phyloP scores from a whole-genome alignment of 148 eudicot genomes.

The Cornus florida region DNA sequence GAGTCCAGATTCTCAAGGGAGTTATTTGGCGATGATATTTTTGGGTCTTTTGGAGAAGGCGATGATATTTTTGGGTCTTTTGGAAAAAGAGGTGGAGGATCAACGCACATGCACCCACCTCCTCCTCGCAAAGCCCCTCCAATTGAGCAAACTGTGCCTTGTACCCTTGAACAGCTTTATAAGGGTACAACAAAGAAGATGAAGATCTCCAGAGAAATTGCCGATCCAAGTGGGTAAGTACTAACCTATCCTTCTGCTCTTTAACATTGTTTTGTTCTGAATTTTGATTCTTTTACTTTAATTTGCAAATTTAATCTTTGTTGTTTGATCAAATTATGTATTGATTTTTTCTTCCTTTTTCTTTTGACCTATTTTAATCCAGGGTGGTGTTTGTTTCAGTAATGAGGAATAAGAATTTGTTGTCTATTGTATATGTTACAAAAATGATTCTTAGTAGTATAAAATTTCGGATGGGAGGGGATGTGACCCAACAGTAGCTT shows the following conservation, averaged over 20 bases:
- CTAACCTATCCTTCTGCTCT: neutral
- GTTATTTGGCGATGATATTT: conserved; percentile 48
- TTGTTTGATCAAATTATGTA: neutral
- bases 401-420: neutral
- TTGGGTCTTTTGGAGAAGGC: conserved; percentile 37
- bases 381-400: neutral
- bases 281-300: neutral
- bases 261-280: neutral
- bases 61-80: too few relatives aligned
- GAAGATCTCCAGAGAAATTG: conserved; percentile 47
- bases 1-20: conserved; percentile 39
- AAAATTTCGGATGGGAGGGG: too few relatives aligned
- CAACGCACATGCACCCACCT: conserved; percentile 45
- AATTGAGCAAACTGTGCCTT: conserved; percentile 37
- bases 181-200: conserved; percentile 49
- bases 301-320: neutral
- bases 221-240: conserved; percentile 44
- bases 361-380: neutral
- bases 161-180: conserved; percentile 46
- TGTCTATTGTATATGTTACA: too few relatives aligned
- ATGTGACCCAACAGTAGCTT: too few relatives aligned
- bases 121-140: conserved; percentile 45
- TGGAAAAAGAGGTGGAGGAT: conserved; percentile 23
- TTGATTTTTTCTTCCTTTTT: neutral
- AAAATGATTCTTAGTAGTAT: too few relatives aligned